phyloP scores from a whole-genome alignment of 1,139 yeast species.

The Schwanniomyces etchellsii region DNA sequence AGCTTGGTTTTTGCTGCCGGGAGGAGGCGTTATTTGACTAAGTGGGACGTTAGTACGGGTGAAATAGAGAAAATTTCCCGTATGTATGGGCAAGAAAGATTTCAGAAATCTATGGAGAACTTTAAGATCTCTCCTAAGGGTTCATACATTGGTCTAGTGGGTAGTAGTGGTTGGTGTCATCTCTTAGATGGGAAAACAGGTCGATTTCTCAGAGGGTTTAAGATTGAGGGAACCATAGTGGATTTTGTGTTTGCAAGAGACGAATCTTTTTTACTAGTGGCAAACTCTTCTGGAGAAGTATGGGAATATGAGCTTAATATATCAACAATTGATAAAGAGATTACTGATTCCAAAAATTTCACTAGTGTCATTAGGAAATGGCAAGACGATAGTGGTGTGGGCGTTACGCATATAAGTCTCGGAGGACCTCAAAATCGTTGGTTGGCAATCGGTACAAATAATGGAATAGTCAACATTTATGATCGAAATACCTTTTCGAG shows the following conservation, averaged over 20 bases:
- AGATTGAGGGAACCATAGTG: constrained; percentile 75
- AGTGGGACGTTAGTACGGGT: constrained; percentile 82
- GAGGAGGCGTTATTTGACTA: constrained; percentile 84
- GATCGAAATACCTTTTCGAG: constrained; percentile 41
- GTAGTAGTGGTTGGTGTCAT: constrained; percentile 89
- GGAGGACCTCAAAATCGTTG: constrained; percentile 78
- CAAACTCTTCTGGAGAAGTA: constrained; percentile 78
- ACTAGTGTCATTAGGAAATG: constrained; percentile 56
- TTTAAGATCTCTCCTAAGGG: constrained; percentile 73
- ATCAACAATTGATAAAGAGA: constrained; percentile 7
- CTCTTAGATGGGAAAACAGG: constrained; percentile 71
- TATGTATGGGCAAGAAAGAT: constrained; percentile 84
- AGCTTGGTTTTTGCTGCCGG: constrained; percentile 74
- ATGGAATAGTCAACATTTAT: constrained; percentile 87
- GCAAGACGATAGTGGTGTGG: constrained; percentile 85
- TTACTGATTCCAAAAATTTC: constrained; percentile 7
- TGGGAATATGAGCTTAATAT: constrained; percentile 72
- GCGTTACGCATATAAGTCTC: constrained; percentile 71
- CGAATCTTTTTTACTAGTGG: constrained; percentile 51
- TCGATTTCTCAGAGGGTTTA: constrained; percentile 82
- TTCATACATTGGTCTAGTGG: constrained; percentile 66
- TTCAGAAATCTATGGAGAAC: constrained; percentile 83
- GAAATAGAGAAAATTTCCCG: constrained; percentile 78
- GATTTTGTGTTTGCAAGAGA: constrained; percentile 72
- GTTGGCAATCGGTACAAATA: constrained; percentile 83